Evolutionary conservation across 2,329 filamentous ascomycete species (phyloP).

Genomic region (Bisporella sp.): DNA sequence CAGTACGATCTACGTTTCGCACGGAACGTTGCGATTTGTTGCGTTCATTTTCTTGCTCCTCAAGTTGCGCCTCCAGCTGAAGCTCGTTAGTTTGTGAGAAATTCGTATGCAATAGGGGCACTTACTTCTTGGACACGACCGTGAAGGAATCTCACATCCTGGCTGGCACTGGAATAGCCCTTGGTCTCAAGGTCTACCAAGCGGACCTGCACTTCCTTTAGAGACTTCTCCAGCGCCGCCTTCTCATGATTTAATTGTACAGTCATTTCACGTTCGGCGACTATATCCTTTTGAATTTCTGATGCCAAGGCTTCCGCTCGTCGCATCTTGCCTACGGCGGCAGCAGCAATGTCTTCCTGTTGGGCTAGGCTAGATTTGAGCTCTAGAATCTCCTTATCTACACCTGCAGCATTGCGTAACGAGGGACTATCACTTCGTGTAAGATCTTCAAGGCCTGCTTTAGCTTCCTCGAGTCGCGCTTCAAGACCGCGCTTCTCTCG

Average conservation of each 20-base stretch:
- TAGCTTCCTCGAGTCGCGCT: constrained; percentile 77
- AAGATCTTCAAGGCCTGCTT: constrained; percentile 80
- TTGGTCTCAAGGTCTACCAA: constrained; percentile 95
- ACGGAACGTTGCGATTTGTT: constrained; percentile 78
- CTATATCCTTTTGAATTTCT: constrained; percentile 91
- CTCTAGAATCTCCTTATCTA: constrained; percentile 84
- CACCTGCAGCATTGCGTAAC: constrained; percentile 79
- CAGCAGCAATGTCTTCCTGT: constrained; percentile 85
- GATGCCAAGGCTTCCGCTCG: constrained; percentile 79
- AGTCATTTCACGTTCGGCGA: constrained; percentile 74
- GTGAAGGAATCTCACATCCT: constrained; percentile 91
- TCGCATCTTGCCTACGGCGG: constrained; percentile 95
- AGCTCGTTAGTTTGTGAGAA: constrained; percentile 16
- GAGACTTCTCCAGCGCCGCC: constrained; percentile 76
- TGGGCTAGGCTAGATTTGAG: constrained; percentile 84
- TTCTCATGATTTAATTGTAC: constrained; percentile 85
- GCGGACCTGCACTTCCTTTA: constrained; percentile 84
- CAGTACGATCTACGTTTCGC: constrained; percentile 86
- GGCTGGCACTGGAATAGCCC: constrained; percentile 87
- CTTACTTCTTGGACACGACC: constrained; percentile 91
- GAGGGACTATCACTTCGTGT: constrained; percentile 79
- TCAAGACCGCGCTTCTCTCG: constrained; percentile 91
- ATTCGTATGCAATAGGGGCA: constrained; percentile 4
- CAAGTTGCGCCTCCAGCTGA: constrained; percentile 81
- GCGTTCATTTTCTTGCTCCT: constrained; percentile 72